Base-by-base conservation (phyloP, 2,329 filamentous ascomycete genomes). In the Neonectria ditissima region DNA sequence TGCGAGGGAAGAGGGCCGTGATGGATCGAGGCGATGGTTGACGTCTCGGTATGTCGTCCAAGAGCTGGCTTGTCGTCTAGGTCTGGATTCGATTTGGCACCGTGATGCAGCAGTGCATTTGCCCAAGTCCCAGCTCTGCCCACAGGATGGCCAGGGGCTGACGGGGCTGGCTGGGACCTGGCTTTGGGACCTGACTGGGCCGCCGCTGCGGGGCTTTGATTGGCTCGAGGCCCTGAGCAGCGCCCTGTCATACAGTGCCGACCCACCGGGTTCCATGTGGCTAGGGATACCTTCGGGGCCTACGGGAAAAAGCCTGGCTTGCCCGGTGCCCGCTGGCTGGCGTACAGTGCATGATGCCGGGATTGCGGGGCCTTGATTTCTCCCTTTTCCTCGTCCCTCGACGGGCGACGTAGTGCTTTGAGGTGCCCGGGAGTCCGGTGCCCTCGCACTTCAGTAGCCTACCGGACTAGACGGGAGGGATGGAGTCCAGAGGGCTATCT, bases 171-270 rank as follows among this genome's bases (percentile, higher is more conserved):
- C 45, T 48, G 45, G 45, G 43, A 16, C 20, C 43, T 22, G 43
- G 11, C 43, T 24, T 24, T 37, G 20, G 43, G 43, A 14, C 43
- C 43, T 22, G 66, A 14, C 45, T 50, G n/a, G 14, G 55, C 55
- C 58, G 55, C 55, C 58, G 57, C 34, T 34, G 69, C 55, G 61
- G 65, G 63, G 59, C 67, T 67, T 69, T 63, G 65, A 73, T 70
- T 73, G 63, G 67, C 43, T 45, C 59, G 62, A 62, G 61, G 53
- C 61, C 37, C 57, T 69, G 65, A 39, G 48, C 61, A 64, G 59
- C 65, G 53, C 61, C 37, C 59, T 69, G 66, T 68, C 70, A 73
- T 63, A 56, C 58, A 70, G 70, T 72, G 69, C 62, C 52, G 65
- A 51, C 51, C 64, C 52, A 58, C 69, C 55, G 57, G 41, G 34